Evolutionary conservation across 495 filamentous ascomycete species (phyloP).

Genomic region (Extremus antarcticus): DNA sequence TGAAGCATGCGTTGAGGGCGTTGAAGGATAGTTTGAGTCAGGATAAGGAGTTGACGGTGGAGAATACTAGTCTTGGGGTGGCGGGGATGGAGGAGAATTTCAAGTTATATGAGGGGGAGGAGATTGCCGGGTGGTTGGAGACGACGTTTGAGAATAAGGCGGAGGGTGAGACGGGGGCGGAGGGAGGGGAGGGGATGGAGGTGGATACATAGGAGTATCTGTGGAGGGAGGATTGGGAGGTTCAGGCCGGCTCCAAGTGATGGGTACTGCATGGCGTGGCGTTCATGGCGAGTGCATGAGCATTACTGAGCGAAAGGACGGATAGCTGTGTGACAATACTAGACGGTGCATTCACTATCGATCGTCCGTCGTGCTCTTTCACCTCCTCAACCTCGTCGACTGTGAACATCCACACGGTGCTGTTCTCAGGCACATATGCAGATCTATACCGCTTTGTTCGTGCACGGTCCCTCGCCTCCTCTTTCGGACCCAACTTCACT

Average conservation of each 20-base stretch:
- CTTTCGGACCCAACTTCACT: background rate
- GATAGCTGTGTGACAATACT: background rate
- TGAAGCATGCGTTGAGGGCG: slow-evolving; percentile 79
- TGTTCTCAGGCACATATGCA: too few species aligned
- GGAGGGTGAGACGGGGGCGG: slow-evolving; percentile 32
- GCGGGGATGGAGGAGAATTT: slow-evolving; percentile 55
- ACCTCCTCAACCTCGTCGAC: too few species aligned
- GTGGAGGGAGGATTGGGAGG: background rate
- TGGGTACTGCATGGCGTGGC: background rate
- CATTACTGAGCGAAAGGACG: background rate
- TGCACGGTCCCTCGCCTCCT: too few species aligned
- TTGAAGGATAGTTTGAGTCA: slow-evolving; percentile 92
- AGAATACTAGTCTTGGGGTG: slow-evolving; percentile 86
- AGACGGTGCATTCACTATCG: background rate
- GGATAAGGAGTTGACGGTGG: slow-evolving; percentile 93
- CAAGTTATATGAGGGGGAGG: slow-evolving; percentile 82
- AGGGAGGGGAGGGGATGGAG: slow-evolving; percentile 59
- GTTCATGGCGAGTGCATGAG: background rate
- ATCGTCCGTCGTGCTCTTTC: too few species aligned
- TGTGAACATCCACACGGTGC: too few species aligned
- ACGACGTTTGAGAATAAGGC: slow-evolving; percentile 58
- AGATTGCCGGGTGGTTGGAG: slow-evolving; percentile 58
- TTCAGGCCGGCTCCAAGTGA: too few species aligned
- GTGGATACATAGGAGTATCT: slow-evolving; percentile 53
- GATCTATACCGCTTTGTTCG: too few species aligned